phyloP scores from a whole-genome alignment of 257 asterid genomes.

The Datura wrightii region DNA sequence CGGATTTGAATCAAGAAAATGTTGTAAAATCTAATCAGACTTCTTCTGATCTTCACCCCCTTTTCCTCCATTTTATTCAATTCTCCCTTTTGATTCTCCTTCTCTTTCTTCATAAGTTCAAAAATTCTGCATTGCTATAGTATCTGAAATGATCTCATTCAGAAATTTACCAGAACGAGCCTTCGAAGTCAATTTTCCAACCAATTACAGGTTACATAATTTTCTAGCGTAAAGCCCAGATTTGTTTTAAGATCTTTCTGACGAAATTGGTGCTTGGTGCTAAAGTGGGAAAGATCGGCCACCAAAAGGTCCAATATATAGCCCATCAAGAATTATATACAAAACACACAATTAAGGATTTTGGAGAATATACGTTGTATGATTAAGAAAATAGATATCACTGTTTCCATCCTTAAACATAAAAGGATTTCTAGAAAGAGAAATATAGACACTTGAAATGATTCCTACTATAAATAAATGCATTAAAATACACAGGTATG shows the following conservation, averaged over 20 bases:
- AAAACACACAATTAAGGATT: neutral
- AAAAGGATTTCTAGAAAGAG: neutral
- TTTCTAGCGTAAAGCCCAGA: neutral
- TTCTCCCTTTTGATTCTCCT: neutral
- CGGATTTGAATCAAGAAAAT: constrained; percentile 5
- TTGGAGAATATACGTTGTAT: neutral
- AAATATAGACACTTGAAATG: neutral
- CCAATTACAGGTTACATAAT: neutral
- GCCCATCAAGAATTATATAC: neutral
- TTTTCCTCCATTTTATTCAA: neutral
- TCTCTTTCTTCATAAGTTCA: neutral
- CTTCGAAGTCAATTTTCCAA: neutral
- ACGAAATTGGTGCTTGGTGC: neutral
- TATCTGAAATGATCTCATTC: neutral
- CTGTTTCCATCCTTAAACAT: neutral
- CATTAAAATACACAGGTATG: neutral
- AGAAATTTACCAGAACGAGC: neutral
- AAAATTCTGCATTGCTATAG: neutral
- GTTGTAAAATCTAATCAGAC: neutral
- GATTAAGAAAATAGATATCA: neutral
- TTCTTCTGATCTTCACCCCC: neutral
- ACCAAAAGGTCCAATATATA: neutral
- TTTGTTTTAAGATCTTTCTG: neutral
- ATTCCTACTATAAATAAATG: neutral
- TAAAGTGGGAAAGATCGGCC: neutral